These are phyloP conservation scores for Microbotryum saponariae DNA, from an alignment of 1,284 basidiomycete species.

Conservation along the genomic window DNA sequence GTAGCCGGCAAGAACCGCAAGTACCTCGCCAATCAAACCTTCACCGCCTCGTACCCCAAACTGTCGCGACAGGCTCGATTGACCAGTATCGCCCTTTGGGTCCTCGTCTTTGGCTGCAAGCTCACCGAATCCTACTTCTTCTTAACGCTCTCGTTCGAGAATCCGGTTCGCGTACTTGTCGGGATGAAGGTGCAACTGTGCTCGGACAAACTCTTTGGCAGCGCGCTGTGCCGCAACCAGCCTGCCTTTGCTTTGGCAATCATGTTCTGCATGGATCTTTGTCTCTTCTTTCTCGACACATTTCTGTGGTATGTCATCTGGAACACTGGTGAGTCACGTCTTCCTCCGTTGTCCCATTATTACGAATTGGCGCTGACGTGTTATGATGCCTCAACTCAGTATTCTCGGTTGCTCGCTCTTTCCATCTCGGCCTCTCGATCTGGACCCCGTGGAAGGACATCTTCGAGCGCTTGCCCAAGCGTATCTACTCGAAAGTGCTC, in stretches of 20 bases:
- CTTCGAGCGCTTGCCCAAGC: conserved; percentile 82
- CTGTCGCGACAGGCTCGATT: conserved; percentile 56
- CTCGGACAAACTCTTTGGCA: conserved; percentile 71
- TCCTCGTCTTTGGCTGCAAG: conserved; percentile 87
- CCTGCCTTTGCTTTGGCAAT: conserved; percentile 84
- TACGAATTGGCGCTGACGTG: not conserved
- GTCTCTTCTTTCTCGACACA: conserved; percentile 91
- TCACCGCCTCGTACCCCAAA: conserved; percentile 82
- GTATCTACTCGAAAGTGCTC: conserved; percentile 86
- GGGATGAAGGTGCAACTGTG: conserved; percentile 86
- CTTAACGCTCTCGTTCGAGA: conserved; percentile 83
- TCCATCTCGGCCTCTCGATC: conserved; percentile 80
- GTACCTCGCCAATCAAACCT: conserved; percentile 90
- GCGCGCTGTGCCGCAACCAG: conserved; percentile 72
- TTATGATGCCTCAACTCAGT: conserved; percentile 42
- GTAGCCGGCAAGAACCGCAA: conserved; percentile 87
- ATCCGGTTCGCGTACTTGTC: conserved; percentile 82
- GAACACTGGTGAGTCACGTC: conserved; percentile 81
- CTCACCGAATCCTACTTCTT: conserved; percentile 92
- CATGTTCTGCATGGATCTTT: conserved; percentile 94
- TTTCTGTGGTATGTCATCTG: conserved; percentile 95
- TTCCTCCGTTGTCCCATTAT: conserved; percentile 45
- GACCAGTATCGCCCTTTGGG: conserved; percentile 71
- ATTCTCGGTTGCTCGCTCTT: conserved; percentile 81
- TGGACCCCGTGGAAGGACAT: conserved; percentile 96